A percentile compares a stretch with the other conserved stretches of the same genome.
Evolutionary conservation across 441 rosid genomes (phyloP).

Genomic region (Arabidopsis lyrata): DNA sequence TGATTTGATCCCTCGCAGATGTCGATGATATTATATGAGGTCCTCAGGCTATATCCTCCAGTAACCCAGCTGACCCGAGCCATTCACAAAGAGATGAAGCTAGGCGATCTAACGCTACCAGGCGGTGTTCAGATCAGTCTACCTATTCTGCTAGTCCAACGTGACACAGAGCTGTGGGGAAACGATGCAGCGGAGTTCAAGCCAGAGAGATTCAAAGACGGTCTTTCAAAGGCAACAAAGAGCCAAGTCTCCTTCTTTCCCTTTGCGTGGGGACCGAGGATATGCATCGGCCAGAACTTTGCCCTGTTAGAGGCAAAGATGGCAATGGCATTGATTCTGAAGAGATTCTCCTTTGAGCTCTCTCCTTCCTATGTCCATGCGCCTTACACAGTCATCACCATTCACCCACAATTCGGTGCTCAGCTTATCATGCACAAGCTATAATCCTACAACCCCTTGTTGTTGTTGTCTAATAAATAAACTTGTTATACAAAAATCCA

Average conservation of each 20-base stretch:
- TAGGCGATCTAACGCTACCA: conserved; percentile 48
- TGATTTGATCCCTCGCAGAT: conserved; percentile 21
- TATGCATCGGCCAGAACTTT: conserved; percentile 49
- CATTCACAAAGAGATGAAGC: conserved; percentile 42
- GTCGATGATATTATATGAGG: conserved; percentile 51
- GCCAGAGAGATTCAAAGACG: conserved; percentile 51
- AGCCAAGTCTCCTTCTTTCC: conserved; percentile 46
- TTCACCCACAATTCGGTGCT: conserved; percentile 48
- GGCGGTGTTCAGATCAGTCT: conserved; percentile 38
- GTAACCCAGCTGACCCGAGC: background rate
- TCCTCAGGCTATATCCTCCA: conserved; percentile 53
- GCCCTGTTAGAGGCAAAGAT: conserved; percentile 47
- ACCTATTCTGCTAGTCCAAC: conserved; percentile 47
- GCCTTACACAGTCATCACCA: conserved; percentile 33
- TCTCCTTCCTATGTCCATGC: conserved; percentile 47
- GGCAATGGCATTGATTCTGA: conserved; percentile 50
- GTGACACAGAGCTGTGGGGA: conserved; percentile 48
- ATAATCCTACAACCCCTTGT: background rate
- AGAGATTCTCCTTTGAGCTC: conserved; percentile 46
- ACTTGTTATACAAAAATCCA: conserved; percentile 5
- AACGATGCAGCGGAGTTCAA: conserved; percentile 49
- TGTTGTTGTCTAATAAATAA: background rate
- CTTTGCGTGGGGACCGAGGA: conserved; percentile 52
- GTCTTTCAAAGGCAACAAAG: conserved; percentile 52
- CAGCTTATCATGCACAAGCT: conserved; percentile 43